Evolutionary conservation across 306 rosid species (phyloP).

Genomic region (Amphicarpaea edgeworthii): DNA sequence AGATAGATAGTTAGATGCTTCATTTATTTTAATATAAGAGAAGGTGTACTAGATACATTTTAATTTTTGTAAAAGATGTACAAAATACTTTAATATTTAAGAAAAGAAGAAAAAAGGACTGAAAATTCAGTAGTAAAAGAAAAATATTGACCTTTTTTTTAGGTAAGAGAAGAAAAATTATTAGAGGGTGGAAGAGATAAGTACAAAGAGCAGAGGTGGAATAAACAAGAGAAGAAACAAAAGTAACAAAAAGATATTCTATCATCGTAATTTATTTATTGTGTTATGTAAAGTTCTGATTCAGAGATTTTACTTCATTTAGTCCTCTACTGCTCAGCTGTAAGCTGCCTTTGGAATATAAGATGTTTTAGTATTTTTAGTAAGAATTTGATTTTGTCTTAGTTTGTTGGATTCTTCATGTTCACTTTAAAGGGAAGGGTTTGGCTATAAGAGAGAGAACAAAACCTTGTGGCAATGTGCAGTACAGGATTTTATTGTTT

Average conservation of each 20-base stretch:
- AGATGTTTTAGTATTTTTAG: background rate
- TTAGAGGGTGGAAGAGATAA: background rate
- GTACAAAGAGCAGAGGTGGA: background rate
- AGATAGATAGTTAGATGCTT: background rate
- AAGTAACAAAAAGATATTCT: background rate
- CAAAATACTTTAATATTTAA: background rate
- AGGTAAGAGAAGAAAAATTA: background rate
- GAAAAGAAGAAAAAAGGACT: background rate
- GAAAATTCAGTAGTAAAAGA: background rate
- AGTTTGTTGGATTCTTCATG: background rate
- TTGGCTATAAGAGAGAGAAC: constrained; percentile 4
- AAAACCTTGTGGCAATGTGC: background rate
- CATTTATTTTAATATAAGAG: background rate
- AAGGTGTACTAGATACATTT: background rate
- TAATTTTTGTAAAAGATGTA: no score
- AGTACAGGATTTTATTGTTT: background rate
- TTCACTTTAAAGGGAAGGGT: background rate
- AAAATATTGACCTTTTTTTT: background rate
- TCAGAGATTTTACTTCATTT: background rate
- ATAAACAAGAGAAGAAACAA: background rate
- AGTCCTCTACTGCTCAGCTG: background rate
- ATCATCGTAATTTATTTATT: background rate
- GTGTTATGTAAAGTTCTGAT: constrained; percentile 1
- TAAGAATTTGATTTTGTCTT: background rate
- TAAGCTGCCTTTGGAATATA: constrained; percentile 4